These are phyloP conservation scores for Alnus glutinosa DNA, from an alignment of 306 rosid species.

Conservation along the genomic window DNA sequence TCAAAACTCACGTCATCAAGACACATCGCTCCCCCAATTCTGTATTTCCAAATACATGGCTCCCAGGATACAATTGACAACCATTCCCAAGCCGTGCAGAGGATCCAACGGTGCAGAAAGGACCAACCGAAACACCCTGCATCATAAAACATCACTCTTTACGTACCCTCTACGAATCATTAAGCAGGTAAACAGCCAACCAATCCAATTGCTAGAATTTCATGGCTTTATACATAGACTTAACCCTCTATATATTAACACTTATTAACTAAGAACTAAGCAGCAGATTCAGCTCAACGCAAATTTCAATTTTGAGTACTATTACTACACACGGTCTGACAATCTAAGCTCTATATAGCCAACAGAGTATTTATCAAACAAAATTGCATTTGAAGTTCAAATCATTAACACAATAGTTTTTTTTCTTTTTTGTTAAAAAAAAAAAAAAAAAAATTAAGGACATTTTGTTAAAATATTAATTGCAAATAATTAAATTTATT, in stretches of 20 bases:
- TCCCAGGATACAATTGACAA: constrained; percentile 71
- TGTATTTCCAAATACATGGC: constrained; percentile 82
- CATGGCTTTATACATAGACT: neutral
- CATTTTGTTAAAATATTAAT: neutral
- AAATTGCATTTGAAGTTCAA: neutral
- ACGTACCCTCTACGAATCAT: constrained; percentile 13
- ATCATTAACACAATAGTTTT: neutral
- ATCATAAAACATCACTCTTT: constrained; percentile 18
- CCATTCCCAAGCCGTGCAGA: constrained; percentile 70
- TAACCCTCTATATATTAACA: neutral
- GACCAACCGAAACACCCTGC: constrained; percentile 89
- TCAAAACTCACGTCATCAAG: constrained; percentile 79
- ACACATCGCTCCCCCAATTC: constrained; percentile 73
- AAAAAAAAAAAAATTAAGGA: too few relatives aligned
- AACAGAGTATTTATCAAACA: neutral
- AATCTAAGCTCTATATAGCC: neutral
- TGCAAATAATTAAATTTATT: too few relatives aligned
- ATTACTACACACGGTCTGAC: neutral
- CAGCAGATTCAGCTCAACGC: neutral
- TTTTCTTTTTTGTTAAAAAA: neutral
- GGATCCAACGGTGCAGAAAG: constrained; percentile 88
- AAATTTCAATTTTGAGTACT: neutral
- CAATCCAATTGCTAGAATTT: neutral
- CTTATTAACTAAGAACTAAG: neutral
- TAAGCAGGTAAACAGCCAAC: neutral